Conservation (phyloP, 75 land plant genomes). For the Selaginella moellendorffii region DNA sequence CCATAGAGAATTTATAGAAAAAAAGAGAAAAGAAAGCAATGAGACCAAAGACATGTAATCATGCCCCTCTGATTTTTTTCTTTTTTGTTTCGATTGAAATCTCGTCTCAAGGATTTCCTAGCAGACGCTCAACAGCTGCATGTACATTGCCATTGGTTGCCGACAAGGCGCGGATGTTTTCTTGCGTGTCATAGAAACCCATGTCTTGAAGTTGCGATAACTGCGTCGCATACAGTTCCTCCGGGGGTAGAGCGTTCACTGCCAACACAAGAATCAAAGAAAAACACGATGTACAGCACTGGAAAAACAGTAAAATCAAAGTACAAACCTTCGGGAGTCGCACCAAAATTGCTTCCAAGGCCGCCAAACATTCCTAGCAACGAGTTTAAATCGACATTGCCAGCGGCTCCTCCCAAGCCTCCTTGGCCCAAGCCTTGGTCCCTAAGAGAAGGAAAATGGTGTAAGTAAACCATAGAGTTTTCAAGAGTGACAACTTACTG, state of each 20-base stretch:
- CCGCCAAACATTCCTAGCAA: conserved; percentile 38
- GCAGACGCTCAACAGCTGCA: conserved; percentile 84
- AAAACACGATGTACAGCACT: not conserved
- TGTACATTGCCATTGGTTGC: conserved; percentile 83
- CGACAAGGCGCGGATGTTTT: conserved; percentile 65
- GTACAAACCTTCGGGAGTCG: conserved; percentile 16
- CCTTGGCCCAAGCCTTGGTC: conserved; percentile 5
- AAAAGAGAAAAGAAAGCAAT: too few relatives aligned
- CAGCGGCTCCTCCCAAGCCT: not conserved
- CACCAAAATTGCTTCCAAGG: conserved; percentile 17
- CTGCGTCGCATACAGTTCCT: conserved; percentile 75
- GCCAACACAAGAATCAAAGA: not conserved
- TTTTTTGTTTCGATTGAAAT: too few relatives aligned
- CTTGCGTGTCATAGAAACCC: conserved; percentile 86
- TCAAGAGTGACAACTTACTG: too few relatives aligned
- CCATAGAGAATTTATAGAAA: too few relatives aligned
- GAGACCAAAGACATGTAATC: too few relatives aligned
- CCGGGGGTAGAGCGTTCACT: conserved; percentile 59
- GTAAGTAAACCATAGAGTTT: too few relatives aligned
- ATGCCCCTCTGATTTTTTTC: too few relatives aligned
- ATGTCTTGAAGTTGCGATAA: conserved; percentile 84
- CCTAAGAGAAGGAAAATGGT: too few relatives aligned
- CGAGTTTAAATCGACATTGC: conserved; percentile 20
- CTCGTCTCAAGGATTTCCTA: conserved; percentile 59
- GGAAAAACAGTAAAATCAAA: not conserved